Evolutionary conservation across 176 grass and related monocot species (phyloP), one percentile per base, ranked within the genome.

Genomic region (Cymbopogon citratus): DNA sequence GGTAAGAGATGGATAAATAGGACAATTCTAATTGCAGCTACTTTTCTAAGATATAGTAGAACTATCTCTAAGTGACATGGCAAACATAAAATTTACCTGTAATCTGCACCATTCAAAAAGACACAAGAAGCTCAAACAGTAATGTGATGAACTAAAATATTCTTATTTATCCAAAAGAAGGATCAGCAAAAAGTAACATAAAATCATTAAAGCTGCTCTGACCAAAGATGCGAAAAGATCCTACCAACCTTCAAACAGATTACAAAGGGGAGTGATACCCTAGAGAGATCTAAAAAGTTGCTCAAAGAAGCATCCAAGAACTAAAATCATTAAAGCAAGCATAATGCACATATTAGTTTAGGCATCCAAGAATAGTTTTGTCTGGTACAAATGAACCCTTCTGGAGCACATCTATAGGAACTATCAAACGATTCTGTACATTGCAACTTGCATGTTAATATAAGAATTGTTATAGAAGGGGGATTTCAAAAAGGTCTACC

Each of bases 321-420:
- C n/a, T n/a, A n/a, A n/a, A n/a, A n/a, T n/a, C n/a, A n/a, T n/a
- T n/a, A 75, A 80, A 86, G 15, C 35, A 44, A 72, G 16, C 10
- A 41, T 31, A 81, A 46, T 45, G 31, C 36, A 77, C 56, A 52
- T 76, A 81, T 64, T 80, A 56, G 62, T 89, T 83, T 77, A 89
- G 38, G 64, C 44, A 81, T 66, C 78, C 78, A 57, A 82, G 83
- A 81, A 76, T 66, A 81, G 36, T 43, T 14, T 72, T 89, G 87
- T 89, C 82, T 71, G 43, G 65, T 77, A 89, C 66, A 89, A 81
- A 85, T 66, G 73, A 82, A 81, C 71, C 76, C 78, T 85, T 89
- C 34, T 40, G n/a, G 23, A 81, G 83, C 54, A 82, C 15, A 64
- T 78, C 56, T 72, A 21, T 57, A 51, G 83, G 44, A 89, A 85